Conservation (phyloP, 805 yeast genomes). For the Teunomyces stri region DNA sequence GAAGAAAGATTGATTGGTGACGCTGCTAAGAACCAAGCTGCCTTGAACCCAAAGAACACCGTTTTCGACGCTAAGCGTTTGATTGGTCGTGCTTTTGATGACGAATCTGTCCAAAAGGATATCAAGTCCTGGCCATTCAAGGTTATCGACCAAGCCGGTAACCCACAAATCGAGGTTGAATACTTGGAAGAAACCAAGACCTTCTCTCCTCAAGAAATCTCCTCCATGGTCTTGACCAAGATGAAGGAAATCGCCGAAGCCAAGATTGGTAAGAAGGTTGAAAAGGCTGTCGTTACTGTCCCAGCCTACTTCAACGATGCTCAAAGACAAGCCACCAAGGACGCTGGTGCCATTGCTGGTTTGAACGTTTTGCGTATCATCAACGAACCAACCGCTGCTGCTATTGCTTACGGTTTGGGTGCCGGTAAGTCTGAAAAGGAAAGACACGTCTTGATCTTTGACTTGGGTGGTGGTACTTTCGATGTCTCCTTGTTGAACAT, state of each 20-base stretch:
- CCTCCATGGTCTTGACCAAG: conserved; percentile 49
- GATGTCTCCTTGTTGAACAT: conserved; percentile 91
- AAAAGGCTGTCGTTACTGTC: conserved; percentile 48
- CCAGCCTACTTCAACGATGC: conserved; percentile 52
- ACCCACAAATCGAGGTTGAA: conserved; percentile 47
- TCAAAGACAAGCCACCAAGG: conserved; percentile 52
- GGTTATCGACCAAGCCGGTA: conserved; percentile 44
- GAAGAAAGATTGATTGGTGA: conserved; percentile 53
- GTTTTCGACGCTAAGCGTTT: conserved; percentile 51
- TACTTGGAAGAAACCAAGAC: conserved; percentile 47
- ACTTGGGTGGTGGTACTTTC: conserved; percentile 97
- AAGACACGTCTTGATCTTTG: conserved; percentile 82
- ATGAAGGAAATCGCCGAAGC: conserved; percentile 79
- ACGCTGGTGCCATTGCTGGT: conserved; percentile 52
- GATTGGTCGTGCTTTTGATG: conserved; percentile 60
- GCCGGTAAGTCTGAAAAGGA: conserved; percentile 55
- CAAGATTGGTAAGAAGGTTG: conserved; percentile 76
- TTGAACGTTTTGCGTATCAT: conserved; percentile 48
- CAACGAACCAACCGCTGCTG: conserved; percentile 81
- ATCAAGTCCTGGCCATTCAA: conserved; percentile 49
- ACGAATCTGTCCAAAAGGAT: conserved; percentile 59
- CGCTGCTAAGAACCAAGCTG: conserved; percentile 52
- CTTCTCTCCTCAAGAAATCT: conserved; percentile 49
- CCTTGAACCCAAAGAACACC: conserved; percentile 49
- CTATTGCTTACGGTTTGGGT: conserved; percentile 92